Evolutionary conservation across 1,284 basidiomycete species (phyloP), one percentile per base, ranked within the genome.

Genomic region (Mycena sp.): DNA sequence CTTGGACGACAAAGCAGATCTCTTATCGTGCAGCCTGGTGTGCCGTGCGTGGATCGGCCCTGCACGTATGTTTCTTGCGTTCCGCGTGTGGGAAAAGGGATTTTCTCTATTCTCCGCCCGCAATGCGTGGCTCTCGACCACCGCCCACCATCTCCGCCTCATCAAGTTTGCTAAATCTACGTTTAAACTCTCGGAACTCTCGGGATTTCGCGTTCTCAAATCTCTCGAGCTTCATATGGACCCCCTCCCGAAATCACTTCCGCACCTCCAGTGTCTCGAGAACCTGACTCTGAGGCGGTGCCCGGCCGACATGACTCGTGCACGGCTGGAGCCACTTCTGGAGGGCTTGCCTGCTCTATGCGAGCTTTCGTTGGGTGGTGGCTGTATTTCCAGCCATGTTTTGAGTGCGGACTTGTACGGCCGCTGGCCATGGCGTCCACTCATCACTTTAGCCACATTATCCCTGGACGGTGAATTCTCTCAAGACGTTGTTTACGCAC

Each of bases 1-100:
- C 44, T 45, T 45, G 44, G 44, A 45, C 44, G 44, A 45, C 44
- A 45, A 45, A 45, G 44, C 44, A 29, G 44, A 45, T 45, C 23
- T 45, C 44, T 45, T 45, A 45, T 45, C 44, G 44, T 45, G 44
- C 44, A 45, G 44, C 44, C 44, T 45, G 44, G 44, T 45, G 44
- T 45, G 44, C 26, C 44, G 44, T 26, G 44, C 44, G 44, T 45
- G 44, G 44, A 45, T 45, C 44, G 44, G 44, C 44, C 44, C 44
- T 45, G 44, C 44, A 45, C 44, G 44, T 45, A 45, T 5, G 23
- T 45, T 45, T 45, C 44, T 45, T 29, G 44, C 44, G 23, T 45
- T 45, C 44, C 44, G 44, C 25, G 44, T 45, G 44, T 45, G 25
- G 44, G 44, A 45, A 45, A 45, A 45, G 44, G 44, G 26, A 28